Evolutionary conservation across 2,329 filamentous ascomycete species (phyloP), one percentile per base, ranked within the genome.

Genomic region (Byssochlamys sp.): DNA sequence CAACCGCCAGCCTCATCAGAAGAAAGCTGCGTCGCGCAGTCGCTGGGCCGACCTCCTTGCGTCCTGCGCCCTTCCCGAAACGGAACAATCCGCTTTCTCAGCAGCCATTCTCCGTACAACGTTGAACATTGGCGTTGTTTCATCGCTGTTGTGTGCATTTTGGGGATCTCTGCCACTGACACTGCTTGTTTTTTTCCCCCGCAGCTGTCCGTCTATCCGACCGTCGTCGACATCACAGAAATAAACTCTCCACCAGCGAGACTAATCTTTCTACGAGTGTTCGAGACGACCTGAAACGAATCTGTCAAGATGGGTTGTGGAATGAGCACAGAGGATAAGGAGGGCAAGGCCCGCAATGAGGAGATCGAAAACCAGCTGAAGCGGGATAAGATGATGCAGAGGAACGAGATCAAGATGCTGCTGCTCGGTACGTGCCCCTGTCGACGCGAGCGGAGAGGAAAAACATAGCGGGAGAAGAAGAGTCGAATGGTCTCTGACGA

Each of bases 341-440:
- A 97, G 91, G 91, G 91, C 79, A 95, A 95, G 88, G 88, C 89
- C 81, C 86, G 91, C 68, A 96, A 96, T 76, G 91, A 96, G 83
- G 90, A 96, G 84, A 96, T 96, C 71, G 91, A 96, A 78, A 95
- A 95, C 75, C 91, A 96, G 80, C 80, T 96, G 73, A 95, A 95
- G 84, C 83, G 89, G 75, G 91, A 96, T 73, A 91, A 92, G 80
- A 89, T 97, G 89, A 88, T 95, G 82, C 91, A 96, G 81, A 88
- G 92, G 70, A 99, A 99, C 69, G 94, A 99, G 80, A 99, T 99
- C 81, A 99, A 99, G 85, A 97, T 99, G 94, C 82, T 99, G 69
- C 84, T 99, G 70, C 87, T 99, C 70, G 94, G 94, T 96, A 84
- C 73, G 86, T 81, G 60, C 53, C 39, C 11, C 53, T 49, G 10